phyloP scores from a whole-genome alignment of 768 basidiomycete genomes.

The Thelephora aurantiotincta region DNA sequence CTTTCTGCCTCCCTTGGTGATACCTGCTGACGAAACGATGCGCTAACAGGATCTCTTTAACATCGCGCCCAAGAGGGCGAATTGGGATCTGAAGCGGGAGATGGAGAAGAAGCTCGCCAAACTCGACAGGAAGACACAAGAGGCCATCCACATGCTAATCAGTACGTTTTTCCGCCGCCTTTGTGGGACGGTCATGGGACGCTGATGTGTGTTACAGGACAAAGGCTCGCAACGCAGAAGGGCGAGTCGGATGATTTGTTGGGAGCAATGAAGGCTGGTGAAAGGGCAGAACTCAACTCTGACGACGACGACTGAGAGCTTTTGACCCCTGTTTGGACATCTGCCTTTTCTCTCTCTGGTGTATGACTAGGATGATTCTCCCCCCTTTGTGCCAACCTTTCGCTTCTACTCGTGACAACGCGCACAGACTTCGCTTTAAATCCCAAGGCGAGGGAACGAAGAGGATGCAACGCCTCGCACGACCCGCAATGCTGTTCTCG shows the following conservation, averaged over 20 bases:
- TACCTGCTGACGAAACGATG: background rate
- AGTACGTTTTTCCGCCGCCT: constrained; percentile 36
- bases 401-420: background rate
- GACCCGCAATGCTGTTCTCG: too few relatives aligned
- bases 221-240: constrained; percentile 66
- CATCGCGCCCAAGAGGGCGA: constrained; percentile 92
- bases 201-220: constrained; percentile 30
- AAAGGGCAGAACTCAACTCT: constrained; percentile 31
- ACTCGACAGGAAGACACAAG: constrained; percentile 84
- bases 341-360: constrained; percentile 3
- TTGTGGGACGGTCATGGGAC: background rate
- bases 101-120: constrained; percentile 82
- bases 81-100: constrained; percentile 93
- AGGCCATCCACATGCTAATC: constrained; percentile 85
- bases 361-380: constrained; percentile 52
- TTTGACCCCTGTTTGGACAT: too few relatives aligned
- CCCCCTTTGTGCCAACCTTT: background rate
- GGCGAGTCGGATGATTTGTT: constrained; percentile 68
- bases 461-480: too few relatives aligned
- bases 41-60: constrained; percentile 74
- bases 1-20: background rate
- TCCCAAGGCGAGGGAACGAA: background rate
- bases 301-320: constrained; percentile 22
- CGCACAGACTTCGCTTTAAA: constrained; percentile 1
- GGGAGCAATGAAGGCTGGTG: constrained; percentile 74